Percentiles rank a stretch among this genome's conserved stretches.
Conservation (phyloP, 805 yeast genomes). For the Saturnispora serradocipensis region DNA sequence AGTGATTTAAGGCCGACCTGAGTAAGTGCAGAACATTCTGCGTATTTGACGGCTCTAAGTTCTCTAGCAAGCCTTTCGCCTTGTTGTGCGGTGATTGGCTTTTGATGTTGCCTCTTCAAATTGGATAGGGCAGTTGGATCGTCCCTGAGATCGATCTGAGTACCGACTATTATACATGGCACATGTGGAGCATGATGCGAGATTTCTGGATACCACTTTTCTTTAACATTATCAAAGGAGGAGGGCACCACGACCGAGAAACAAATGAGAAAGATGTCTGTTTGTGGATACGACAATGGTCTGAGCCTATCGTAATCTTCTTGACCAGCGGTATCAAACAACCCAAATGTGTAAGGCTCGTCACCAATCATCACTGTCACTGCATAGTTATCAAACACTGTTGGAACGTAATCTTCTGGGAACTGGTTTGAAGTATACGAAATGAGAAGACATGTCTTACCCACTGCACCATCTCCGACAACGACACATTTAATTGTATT, state of each 20-base stretch:
- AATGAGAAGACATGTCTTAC: constrained; percentile 90
- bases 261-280: constrained; percentile 93
- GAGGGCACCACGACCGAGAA: constrained; percentile 96
- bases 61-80: constrained; percentile 94
- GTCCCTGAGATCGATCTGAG: constrained; percentile 90
- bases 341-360: constrained; percentile 95
- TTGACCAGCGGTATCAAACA: constrained; percentile 98
- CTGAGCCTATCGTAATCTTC: constrained; percentile 97
- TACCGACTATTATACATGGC: constrained; percentile 94
- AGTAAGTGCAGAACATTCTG: constrained; percentile 95
- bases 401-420: constrained; percentile 97
- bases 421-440: constrained; percentile 95
- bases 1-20: constrained; percentile 95
- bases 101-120: constrained; percentile 80
- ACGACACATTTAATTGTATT: constrained; percentile 82
- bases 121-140: constrained; percentile 87
- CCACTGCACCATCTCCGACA: constrained; percentile 99
- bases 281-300: constrained; percentile 93
- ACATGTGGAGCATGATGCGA: constrained; percentile 94
- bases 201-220: constrained; percentile 98
- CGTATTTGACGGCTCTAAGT: constrained; percentile 90
- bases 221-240: constrained; percentile 92
- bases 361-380: constrained; percentile 95
- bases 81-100: constrained; percentile 75
- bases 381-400: constrained; percentile 95